Base-by-base conservation (phyloP, 345 rosid species). In the Turritis glabra region DNA sequence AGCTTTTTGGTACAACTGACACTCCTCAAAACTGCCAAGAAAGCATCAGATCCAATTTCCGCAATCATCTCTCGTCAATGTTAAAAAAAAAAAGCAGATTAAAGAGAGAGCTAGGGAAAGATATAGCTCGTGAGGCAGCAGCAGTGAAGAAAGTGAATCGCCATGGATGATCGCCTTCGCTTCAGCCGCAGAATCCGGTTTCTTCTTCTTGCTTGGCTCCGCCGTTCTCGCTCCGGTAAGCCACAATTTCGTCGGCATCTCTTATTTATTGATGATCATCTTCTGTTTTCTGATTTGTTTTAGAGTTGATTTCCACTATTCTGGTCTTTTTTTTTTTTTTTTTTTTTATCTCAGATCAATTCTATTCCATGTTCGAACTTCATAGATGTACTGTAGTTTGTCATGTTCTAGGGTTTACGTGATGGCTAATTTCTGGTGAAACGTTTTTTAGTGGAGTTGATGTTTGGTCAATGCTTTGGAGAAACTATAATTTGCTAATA, bases 161-260 rank as follows among this genome's bases (percentile, higher is more conserved):
- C 73, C 43, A 77, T 78, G 68, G 81, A 67, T 19, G 77, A 78
- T 72, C 73, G 77, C 10, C 80, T 81, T 82, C 87, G 76, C 69
- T 22, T 87, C 44, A 85, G 82, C 87, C 85, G 84, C 71, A 90
- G 83, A 83, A 70, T 89, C 75, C 86, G 82, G 19, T 81, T 75
- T 61, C 80, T 71, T 59, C 86, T 84, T 73, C 90, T 84, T 22
- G 76, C 85, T 0, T 87, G 93, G 95, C 90, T 87, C 67, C 88
- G 69, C 33, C 86, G 98, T 77, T 84, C 98, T 80, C 90, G 85
- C 72, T 85, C 95, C 50, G 87, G 93, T 93, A 14, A 67, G 17
- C 41, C 7, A 9, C 0, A 62, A 62, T 15, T 64, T 55, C 66
- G 8, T 7, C 53, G 2, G 32, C n/a, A 15, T 43, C 32, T 67